phyloP scores from a whole-genome alignment of 371 early-diverging fungal species.

The Lichtheimia ramosa region DNA sequence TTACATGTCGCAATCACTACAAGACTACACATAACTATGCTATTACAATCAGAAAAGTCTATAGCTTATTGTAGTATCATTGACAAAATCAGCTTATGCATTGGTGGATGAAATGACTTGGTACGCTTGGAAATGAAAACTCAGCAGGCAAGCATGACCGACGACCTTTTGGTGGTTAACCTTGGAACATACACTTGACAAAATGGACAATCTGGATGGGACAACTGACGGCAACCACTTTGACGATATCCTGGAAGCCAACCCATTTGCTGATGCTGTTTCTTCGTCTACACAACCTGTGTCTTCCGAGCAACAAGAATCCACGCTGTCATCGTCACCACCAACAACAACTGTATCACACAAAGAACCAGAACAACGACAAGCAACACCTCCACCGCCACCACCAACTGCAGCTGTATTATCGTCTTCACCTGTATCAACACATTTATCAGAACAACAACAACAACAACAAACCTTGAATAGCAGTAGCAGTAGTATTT shows the following conservation, averaged over 20 bases:
- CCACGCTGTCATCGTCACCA: neutral
- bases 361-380: neutral
- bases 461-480: neutral
- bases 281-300: neutral
- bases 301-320: neutral
- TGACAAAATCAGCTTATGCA: too few relatives aligned
- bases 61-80: too few relatives aligned
- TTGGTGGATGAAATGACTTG: too few relatives aligned
- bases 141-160: neutral
- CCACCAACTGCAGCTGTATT: neutral
- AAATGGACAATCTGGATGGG: slow-evolving; percentile 12
- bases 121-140: neutral
- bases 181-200: neutral
- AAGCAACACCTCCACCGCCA: slow-evolving; percentile 2
- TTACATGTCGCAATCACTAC: too few relatives aligned
- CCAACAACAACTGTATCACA: slow-evolving; percentile 1
- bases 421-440: neutral
- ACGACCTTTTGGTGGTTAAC: neutral
- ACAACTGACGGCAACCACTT: slow-evolving; percentile 1
- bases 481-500: slow-evolving; percentile 1
- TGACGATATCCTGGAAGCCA: slow-evolving; percentile 28
- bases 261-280: slow-evolving; percentile 43
- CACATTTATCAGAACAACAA: neutral
- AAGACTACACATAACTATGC: too few relatives aligned
- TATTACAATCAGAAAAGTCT: too few relatives aligned